Evolutionary conservation across 2,329 filamentous ascomycete species (phyloP).

Genomic region (Xylaria sp.): DNA sequence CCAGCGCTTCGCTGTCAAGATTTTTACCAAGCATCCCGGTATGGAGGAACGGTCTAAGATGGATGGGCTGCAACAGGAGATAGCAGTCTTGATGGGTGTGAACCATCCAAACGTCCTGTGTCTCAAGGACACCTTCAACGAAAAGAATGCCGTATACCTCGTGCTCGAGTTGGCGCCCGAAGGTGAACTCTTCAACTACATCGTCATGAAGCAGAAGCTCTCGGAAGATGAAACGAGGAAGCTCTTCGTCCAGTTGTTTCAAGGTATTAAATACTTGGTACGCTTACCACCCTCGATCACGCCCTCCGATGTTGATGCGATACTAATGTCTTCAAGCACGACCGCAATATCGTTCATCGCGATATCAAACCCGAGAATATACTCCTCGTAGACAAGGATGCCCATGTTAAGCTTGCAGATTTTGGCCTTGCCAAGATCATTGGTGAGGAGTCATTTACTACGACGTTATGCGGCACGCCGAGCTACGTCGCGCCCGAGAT

Average conservation of each 20-base stretch:
- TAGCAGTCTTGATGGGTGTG: conserved; percentile 96
- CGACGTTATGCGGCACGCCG: conserved; percentile 94
- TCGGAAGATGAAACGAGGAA: conserved; percentile 85
- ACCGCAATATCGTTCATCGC: conserved; percentile 95
- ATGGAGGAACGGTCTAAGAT: conserved; percentile 84
- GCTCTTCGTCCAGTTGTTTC: conserved; percentile 90
- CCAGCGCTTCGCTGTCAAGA: conserved; percentile 88
- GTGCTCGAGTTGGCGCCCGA: conserved; percentile 90
- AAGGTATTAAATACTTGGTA: conserved; percentile 95
- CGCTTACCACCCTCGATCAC: conserved; percentile 51
- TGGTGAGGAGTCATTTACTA: conserved; percentile 97
- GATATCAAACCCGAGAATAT: conserved; percentile 99
- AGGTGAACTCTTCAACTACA: conserved; percentile 95
- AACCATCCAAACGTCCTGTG: conserved; percentile 94
- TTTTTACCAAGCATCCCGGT: conserved; percentile 88
- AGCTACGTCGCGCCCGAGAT: conserved; percentile 98
- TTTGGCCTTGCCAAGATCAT: conserved; percentile 99
- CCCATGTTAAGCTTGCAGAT: conserved; percentile 92
- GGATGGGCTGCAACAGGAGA: conserved; percentile 92
- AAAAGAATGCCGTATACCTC: conserved; percentile 88
- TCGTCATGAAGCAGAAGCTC: conserved; percentile 90
- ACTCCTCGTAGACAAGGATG: conserved; percentile 82
- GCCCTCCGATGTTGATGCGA: conserved; percentile 38
- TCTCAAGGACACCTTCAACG: conserved; percentile 94
- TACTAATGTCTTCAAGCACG: conserved; percentile 71